Evolutionary conservation across 805 yeast genomes (phyloP).

Genomic region (Dipodascopsis uninucleata): DNA sequence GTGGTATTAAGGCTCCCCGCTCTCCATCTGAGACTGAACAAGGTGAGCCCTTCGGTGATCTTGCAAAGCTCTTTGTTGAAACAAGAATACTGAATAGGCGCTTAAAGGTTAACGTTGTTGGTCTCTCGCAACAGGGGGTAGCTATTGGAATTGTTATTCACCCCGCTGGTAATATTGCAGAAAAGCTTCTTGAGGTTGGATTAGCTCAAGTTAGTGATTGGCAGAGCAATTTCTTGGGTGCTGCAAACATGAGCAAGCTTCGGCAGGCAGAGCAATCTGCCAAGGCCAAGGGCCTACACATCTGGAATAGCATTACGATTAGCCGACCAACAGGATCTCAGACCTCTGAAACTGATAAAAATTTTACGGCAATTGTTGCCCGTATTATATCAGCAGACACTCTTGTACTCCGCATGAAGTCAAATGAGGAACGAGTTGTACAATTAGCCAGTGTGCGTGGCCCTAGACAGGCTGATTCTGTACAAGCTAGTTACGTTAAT

Average conservation of each 20-base stretch:
- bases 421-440: conserved; percentile 53
- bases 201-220: conserved; percentile 74
- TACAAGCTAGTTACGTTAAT: conserved; percentile 53
- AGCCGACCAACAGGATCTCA: conserved; percentile 32
- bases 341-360: conserved; percentile 43
- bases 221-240: conserved; percentile 69
- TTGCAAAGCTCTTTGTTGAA: conserved; percentile 62
- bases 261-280: conserved; percentile 67
- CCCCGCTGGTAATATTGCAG: conserved; percentile 75
- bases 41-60: conserved; percentile 59
- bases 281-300: conserved; percentile 49
- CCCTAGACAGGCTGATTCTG: conserved; percentile 62
- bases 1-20: conserved; percentile 73
- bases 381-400: conserved; percentile 70
- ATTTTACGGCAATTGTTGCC: conserved; percentile 53
- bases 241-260: conserved; percentile 55
- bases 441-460: conserved; percentile 74
- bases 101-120: conserved; percentile 55
- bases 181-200: conserved; percentile 63
- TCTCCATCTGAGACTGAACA: conserved; percentile 48
- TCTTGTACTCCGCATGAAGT: conserved; percentile 49
- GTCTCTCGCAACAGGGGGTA: conserved; percentile 50
- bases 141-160: conserved; percentile 58
- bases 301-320: conserved; percentile 48
- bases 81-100: conserved; percentile 58